These are phyloP conservation scores for Fusarium avenaceum DNA, from an alignment of 2,329 filamentous ascomycete genomes.

Conservation along the genomic window DNA sequence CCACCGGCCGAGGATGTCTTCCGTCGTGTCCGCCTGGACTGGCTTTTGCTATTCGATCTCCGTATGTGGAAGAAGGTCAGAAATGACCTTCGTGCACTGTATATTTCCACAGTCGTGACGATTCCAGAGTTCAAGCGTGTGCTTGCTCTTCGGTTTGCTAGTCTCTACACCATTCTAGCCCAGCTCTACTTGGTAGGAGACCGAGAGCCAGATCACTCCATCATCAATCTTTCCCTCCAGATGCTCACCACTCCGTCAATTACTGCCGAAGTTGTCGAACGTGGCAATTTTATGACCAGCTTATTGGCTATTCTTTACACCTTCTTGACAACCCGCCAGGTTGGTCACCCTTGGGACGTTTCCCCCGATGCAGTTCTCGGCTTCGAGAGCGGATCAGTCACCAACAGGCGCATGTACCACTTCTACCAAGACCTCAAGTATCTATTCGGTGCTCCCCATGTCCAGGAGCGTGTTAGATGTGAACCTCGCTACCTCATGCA, in stretches of 20 bases:
- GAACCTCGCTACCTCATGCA: conserved; percentile 92
- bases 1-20: conserved; percentile 88
- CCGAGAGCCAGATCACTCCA: conserved; percentile 96
- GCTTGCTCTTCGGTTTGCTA: conserved; percentile 91
- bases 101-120: conserved; percentile 95
- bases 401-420: conserved; percentile 95
- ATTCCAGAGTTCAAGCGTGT: conserved; percentile 97
- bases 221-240: conserved; percentile 96
- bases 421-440: conserved; percentile 97
- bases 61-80: conserved; percentile 97
- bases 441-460: conserved; percentile 87
- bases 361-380: conserved; percentile 87
- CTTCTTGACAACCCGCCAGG: conserved; percentile 94
- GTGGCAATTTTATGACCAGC: conserved; percentile 95
- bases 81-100: conserved; percentile 90
- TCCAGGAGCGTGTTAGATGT: conserved; percentile 84
- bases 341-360: conserved; percentile 92
- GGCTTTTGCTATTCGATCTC: conserved; percentile 93
- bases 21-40: conserved; percentile 90
- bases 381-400: conserved; percentile 94
- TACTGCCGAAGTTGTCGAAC: conserved; percentile 92
- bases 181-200: conserved; percentile 97
- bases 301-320: conserved; percentile 97
- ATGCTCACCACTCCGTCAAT: conserved; percentile 98
- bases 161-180: conserved; percentile 91